Conservation (phyloP, 768 basidiomycete genomes). For the Mycena sanguinolenta region DNA sequence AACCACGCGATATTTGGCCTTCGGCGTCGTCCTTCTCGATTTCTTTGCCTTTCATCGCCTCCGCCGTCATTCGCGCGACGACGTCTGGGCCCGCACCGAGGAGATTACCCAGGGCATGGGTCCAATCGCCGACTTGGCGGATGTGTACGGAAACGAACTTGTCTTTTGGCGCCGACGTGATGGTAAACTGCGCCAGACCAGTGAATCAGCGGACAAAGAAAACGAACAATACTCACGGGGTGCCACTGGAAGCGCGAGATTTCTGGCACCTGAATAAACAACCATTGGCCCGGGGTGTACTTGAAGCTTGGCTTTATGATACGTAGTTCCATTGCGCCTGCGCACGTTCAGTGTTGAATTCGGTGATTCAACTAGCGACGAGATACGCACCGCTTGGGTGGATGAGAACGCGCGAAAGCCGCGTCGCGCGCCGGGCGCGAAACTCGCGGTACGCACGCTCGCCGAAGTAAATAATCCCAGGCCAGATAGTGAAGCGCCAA, state of each 20-base stretch:
- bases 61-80: constrained; percentile 83
- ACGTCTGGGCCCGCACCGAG: constrained; percentile 85
- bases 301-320: constrained; percentile 93
- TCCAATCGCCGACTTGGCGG: constrained; percentile 94
- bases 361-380: neutral
- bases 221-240: constrained; percentile 69
- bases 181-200: constrained; percentile 76
- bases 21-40: constrained; percentile 66
- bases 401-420: constrained; percentile 86
- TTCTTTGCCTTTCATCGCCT: constrained; percentile 80
- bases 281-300: constrained; percentile 92
- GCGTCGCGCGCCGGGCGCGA: constrained; percentile 83
- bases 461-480: constrained; percentile 88
- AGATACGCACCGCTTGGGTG: constrained; percentile 80
- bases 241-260: constrained; percentile 92
- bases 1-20: constrained; percentile 67
- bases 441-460: constrained; percentile 89
- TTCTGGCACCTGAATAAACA: constrained; percentile 91
- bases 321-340: constrained; percentile 93
- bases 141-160: constrained; percentile 93
- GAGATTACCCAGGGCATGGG: constrained; percentile 84
- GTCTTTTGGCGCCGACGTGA: constrained; percentile 94
- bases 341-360: neutral
- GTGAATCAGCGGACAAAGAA: constrained; percentile 6
- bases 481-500: constrained; percentile 94